Base-by-base conservation (phyloP, 2,329 filamentous ascomycete genomes). In the Rasamsonia emersonii region DNA sequence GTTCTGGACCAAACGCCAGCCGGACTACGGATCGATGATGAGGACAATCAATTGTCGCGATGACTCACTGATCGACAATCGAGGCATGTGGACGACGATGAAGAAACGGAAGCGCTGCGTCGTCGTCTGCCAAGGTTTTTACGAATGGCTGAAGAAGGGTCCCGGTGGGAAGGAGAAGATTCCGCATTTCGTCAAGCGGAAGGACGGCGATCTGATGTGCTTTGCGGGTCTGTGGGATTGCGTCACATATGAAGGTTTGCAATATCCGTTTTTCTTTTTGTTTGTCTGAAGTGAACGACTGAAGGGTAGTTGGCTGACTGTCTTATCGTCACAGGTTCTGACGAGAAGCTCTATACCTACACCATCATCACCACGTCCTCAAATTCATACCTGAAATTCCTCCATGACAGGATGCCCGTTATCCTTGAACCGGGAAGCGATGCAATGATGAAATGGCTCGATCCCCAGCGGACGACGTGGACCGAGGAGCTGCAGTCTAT, bases 341-440 rank as follows among this genome's bases (percentile, higher is more conserved):
- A 76, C 3, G 71, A 83, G 41, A 83, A 80, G 54, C 62, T 77
- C 4, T 95, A 89, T 54, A 93, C 86, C 0, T 98, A 94, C 58
- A 89, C 88, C 2, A 77, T 98, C 52, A 89, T 96, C 55, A 98
- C 91, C 1, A 96, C 89, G 1, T 73, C 80, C 38, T 83, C 86
- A 5, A 94, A 89, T 49, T 68, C 78, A 40, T 82, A 89, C 53
- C 68, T 96, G 29, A 77, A 70, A 17, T 96, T 94, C 44, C 67
- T 98, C 11, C 91, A 98, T 53, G 82, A 93, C 50, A 79, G 91
- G 10, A 98, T 98, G 91, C 91, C 91, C 0, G 89, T 94, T 4
- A 83, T 96, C 18, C 58, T 98, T 1, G 79, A 95, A 4, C 77
- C 82, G 4, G 77, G 77, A 3, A 85, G 80, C 1, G 71, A 82